Evolutionary conservation across 805 yeast genomes (phyloP), one percentile per base, ranked within the genome.

Genomic region (Allodekkera sacchari): DNA sequence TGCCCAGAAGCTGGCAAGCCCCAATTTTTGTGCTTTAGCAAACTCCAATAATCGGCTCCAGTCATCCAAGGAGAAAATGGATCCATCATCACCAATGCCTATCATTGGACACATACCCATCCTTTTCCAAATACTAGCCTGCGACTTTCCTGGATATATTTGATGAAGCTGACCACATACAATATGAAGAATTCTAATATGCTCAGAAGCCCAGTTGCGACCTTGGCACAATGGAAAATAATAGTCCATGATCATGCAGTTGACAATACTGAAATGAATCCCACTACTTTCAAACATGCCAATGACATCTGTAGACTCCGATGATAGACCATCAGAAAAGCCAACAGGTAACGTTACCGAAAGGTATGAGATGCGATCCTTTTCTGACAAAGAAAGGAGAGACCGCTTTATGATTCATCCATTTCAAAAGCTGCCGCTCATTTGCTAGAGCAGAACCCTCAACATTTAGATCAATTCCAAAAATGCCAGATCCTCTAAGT

Each of bases 101-200:
- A 55, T 55, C 60, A 55, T 55, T 19, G 60, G 60, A 29, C 58
- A 53, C 14, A 50, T 22, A 3, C 59, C 60, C 26, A 47, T 39
- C 36, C 37, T 35, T 3, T 32, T 19, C 55, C 54, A 54, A 9
- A 37, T 28, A 13, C 48, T 31, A 1, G 27, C 20, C 9, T 28
- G 27, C 4, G 32, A 13, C 16, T 22, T 33, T 4, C 17, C 25
- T 2, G 34, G 27, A 18, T 27, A 38, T n/a, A 43, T 10, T 12
- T 14, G n/a, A 7, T 17, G 13, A 25, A 50, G 20, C 26, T 45
- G 50, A 4, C 11, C n/a, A 21, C 38, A 34, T 30, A 47, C 41
- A 4, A 7, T 25, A 2, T 33, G 25, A n/a, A 54, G 19, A n/a
- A 53, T 38, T 17, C 49, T 35, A 7, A 45, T 41, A 30, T 52